Evolutionary conservation across 371 early-diverging fungal genomes (phyloP).

Genomic region (Actinomortierella wolfii): DNA sequence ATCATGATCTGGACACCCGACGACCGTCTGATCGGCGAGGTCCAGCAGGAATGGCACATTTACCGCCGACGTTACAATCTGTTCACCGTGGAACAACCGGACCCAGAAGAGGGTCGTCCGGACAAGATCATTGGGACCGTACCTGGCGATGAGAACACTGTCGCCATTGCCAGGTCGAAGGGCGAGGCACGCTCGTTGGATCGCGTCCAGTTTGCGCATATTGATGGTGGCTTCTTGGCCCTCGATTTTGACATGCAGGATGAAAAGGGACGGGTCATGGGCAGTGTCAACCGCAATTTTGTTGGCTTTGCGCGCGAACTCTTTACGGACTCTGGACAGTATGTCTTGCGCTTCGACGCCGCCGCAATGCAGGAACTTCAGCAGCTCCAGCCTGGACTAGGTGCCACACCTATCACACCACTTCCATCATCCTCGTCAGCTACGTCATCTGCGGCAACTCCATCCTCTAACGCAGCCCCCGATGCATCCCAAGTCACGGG

Average conservation of each 20-base stretch:
- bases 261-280: slow-evolving; percentile 62
- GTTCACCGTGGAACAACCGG: slow-evolving; percentile 57
- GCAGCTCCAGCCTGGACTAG: slow-evolving; percentile 29
- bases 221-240: slow-evolving; percentile 77
- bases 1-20: slow-evolving; percentile 68
- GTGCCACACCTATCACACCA: slow-evolving; percentile 3
- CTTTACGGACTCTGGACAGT: slow-evolving; percentile 88
- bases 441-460: slow-evolving; percentile 2
- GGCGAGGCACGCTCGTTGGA: slow-evolving; percentile 15
- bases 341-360: slow-evolving; percentile 80
- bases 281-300: slow-evolving; percentile 81
- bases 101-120: slow-evolving; percentile 5
- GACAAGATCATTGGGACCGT: neutral
- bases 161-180: too few species aligned
- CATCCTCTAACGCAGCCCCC: neutral
- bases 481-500: neutral
- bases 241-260: slow-evolving; percentile 83
- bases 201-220: slow-evolving; percentile 74
- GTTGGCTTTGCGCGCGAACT: slow-evolving; percentile 87
- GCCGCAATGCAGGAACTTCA: slow-evolving; percentile 52
- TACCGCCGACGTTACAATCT: slow-evolving; percentile 83
- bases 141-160: too few species aligned
- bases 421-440: neutral
- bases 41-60: slow-evolving; percentile 91
- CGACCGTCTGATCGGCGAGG: slow-evolving; percentile 79